Evolutionary conservation across 495 filamentous ascomycete species (phyloP).

Genomic region (Margaritispora aquatica): DNA sequence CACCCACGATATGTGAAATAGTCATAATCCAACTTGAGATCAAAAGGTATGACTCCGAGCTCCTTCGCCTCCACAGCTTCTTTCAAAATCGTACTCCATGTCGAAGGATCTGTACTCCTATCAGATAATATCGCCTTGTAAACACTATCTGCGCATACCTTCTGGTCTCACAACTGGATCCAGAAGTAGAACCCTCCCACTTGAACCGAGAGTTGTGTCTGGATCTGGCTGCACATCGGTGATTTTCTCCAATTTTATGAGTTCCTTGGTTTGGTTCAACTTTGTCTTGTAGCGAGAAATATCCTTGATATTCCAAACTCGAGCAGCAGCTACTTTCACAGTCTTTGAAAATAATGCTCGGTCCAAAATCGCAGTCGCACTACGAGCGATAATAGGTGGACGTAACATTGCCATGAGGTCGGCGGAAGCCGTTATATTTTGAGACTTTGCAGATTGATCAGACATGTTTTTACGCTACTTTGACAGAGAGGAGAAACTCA

Average conservation of each 20-base stretch:
- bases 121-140: slow-evolving; percentile 11
- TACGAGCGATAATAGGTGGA: slow-evolving; percentile 77
- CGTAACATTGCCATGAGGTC: slow-evolving; percentile 45
- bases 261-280: slow-evolving; percentile 50
- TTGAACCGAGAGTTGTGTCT: slow-evolving; percentile 42
- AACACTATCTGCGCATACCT: slow-evolving; percentile 41
- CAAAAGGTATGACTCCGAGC: slow-evolving; percentile 64
- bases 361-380: slow-evolving; percentile 70
- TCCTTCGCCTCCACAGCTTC: slow-evolving; percentile 61
- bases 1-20: slow-evolving; percentile 86
- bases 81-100: slow-evolving; percentile 64
- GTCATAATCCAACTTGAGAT: slow-evolving; percentile 70
- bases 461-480: background rate
- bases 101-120: slow-evolving; percentile 54
- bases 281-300: slow-evolving; percentile 60
- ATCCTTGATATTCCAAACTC: slow-evolving; percentile 61
- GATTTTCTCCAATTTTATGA: slow-evolving; percentile 46
- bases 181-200: slow-evolving; percentile 70
- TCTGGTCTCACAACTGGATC: slow-evolving; percentile 58
- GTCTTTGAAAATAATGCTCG: slow-evolving; percentile 73
- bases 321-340: slow-evolving; percentile 71
- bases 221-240: slow-evolving; percentile 50
- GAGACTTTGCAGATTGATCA: slow-evolving; percentile 6
- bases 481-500: background rate
- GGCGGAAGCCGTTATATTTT: background rate